phyloP scores from a whole-genome alignment of 257 asterid species.

The Lycium ferocissimum region DNA sequence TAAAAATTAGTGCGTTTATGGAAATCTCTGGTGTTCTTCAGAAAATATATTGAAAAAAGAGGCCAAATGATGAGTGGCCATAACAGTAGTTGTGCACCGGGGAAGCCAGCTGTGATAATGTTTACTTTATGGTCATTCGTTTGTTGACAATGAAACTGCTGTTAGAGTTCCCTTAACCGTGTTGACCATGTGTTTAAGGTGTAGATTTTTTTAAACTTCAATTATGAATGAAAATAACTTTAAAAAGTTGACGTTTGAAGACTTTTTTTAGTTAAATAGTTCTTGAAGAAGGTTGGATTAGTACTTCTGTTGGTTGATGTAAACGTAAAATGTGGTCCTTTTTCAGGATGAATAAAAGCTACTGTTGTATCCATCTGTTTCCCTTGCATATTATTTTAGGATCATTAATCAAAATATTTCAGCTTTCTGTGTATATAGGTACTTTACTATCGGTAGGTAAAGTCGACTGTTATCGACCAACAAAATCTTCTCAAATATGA shows the following conservation, averaged over 20 bases:
- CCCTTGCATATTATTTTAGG: not conserved
- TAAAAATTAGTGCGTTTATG: not conserved
- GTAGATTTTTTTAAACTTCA: not conserved
- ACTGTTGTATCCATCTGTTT: not conserved
- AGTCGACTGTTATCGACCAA: not conserved
- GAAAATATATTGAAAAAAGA: slow-evolving; percentile 3
- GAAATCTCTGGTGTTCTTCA: not conserved
- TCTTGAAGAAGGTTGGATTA: not conserved
- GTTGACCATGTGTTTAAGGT: not conserved
- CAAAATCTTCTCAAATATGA: not conserved
- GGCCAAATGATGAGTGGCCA: not conserved
- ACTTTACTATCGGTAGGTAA: not conserved
- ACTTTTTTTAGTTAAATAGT: not conserved
- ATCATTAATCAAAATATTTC: no score
- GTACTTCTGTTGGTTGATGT: not conserved
- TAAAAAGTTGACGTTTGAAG: not conserved
- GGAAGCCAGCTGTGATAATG: not conserved
- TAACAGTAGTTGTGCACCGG: not conserved
- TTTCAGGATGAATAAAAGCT: no score
- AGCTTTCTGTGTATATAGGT: not conserved
- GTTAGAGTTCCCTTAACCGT: not conserved
- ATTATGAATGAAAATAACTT: not conserved
- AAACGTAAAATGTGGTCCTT: no score
- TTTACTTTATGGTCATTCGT: not conserved
- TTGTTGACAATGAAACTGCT: not conserved